Base-by-base conservation (phyloP, 768 basidiomycete genomes). In the Albatrellus ellisii region DNA sequence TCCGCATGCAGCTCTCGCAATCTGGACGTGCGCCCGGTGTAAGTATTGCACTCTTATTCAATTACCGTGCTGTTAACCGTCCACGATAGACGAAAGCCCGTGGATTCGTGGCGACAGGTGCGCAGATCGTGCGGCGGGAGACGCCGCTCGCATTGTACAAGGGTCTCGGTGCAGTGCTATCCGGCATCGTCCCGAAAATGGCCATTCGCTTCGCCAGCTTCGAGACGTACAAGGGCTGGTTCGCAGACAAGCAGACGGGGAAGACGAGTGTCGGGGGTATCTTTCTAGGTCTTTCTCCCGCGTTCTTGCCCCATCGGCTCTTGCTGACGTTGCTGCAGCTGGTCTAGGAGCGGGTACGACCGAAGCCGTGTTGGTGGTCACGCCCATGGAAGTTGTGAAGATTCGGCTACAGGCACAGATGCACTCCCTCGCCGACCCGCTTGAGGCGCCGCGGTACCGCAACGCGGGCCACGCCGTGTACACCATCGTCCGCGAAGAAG, bases 131-230 rank as follows among this genome's bases (percentile, higher is more conserved):
- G 20, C 72, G 70, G 45, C 75, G 90, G 42, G 95, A 99, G 64
- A 92, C 92, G 2, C 89, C 90, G 0, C 71, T 98, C 28, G 95
- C 95, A 2, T 64, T 99, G 28, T 99, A 98, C 75, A 99, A 99
- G 59, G 95, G 92, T 48, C 75, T 99, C 27, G 95, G 95, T 17
- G 95, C 95, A 7, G 95, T 99, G 32, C 67, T 94, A 35, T 81
- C 87, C 9, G 95, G 95, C 9, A 99, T 99, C 59, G 89, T 97
- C 6, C 95, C 95, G 1, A 99, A 99, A 67, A 99, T 99, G 95
- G 90, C 90, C 36, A 97, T 91, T 56, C 84, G 95, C 26, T 99
- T 98, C 59, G 92, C 94, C 8, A 89, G 87, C 59, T 99, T 99
- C 58, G 95, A 99, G 65, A 69, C 78, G 34, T 99, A 99, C 72